Percentiles rank a stretch among this genome's conserved stretches.
Conservation (phyloP, 176 grass and related monocot species). For the maize (Zea mays) region Zm-B73-REFERENCE-NAM-5.0 NC_050096.1:193996501-193997000, state of each 20-base stretch:
- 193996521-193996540: slow-evolving; percentile 60
- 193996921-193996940: slow-evolving; percentile 78
- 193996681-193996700: slow-evolving; percentile 85
- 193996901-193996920: slow-evolving; percentile 79
- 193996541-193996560: slow-evolving; percentile 75
- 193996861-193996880: background rate
- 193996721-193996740: slow-evolving; percentile 49
- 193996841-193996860: background rate
- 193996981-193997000: slow-evolving; percentile 29
- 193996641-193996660: background rate
- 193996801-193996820: too few species aligned
- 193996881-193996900: slow-evolving; percentile 54
- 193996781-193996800: background rate
- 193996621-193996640: background rate
- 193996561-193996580: slow-evolving; percentile 68
- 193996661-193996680: slow-evolving; percentile 83
- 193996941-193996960: slow-evolving; percentile 76
- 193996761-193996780: background rate
- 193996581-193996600: background rate
- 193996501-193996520: slow-evolving; percentile 56
- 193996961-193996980: slow-evolving; percentile 57
- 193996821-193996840: background rate
- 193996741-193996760: slow-evolving; percentile 2
- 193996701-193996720: slow-evolving; percentile 90
- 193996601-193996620: background rate